phyloP scores from a whole-genome alignment of 129 eudicot genomes.

The Artemisia argyi region DNA sequence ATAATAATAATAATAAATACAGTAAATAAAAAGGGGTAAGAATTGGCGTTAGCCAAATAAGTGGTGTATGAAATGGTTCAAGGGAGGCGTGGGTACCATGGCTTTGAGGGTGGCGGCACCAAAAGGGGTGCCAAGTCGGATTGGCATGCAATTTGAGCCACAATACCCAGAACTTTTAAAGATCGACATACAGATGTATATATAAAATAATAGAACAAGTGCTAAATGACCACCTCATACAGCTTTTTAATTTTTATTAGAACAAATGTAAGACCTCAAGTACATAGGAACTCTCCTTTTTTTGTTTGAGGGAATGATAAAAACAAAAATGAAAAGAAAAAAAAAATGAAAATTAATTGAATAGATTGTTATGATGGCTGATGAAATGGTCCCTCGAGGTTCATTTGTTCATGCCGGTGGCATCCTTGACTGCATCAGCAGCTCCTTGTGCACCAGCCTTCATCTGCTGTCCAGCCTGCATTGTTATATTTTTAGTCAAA shows the following conservation, averaged over 20 bases:
- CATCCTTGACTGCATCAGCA: slow-evolving; percentile 69
- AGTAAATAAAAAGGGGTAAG: no score
- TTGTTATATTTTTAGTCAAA: neutral
- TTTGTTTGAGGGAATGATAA: slow-evolving; percentile 9
- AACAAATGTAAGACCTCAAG: slow-evolving; percentile 23
- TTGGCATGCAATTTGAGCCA: no score
- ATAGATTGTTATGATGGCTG: slow-evolving; percentile 41
- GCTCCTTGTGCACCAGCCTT: slow-evolving; percentile 67
- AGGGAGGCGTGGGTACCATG: no score
- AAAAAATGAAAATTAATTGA: slow-evolving; percentile 17
- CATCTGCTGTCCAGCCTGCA: slow-evolving; percentile 68
- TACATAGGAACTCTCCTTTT: slow-evolving; percentile 25
- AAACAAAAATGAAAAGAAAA: neutral
- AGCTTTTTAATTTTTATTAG: slow-evolving; percentile 24
- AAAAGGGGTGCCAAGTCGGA: no score
- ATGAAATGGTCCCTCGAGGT: slow-evolving; percentile 43
- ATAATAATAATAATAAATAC: no score
- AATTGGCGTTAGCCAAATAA: no score
- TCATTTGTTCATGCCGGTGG: slow-evolving; percentile 73
- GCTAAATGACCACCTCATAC: slow-evolving; percentile 22
- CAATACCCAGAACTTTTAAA: no score
- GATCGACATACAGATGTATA: neutral
- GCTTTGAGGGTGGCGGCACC: no score
- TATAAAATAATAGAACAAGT: slow-evolving; percentile 1
- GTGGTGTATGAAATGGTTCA: no score